Conservation (phyloP, 345 rosid species). For the Leavenworthia alabamica region DNA sequence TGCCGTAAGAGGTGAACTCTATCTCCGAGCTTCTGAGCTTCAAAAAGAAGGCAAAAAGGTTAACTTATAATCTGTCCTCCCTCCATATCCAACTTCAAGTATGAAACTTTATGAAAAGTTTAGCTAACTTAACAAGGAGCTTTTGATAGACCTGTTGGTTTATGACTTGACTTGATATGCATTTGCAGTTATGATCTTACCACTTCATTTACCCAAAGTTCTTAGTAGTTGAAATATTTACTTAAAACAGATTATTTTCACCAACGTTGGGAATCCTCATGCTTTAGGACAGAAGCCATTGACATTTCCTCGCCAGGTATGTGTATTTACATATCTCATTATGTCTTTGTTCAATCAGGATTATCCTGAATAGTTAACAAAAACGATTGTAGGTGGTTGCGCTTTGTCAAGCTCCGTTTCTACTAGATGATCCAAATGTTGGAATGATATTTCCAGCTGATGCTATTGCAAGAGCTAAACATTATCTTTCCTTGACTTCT, state of each 20-base stretch:
- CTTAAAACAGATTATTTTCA: slow-evolving; percentile 74
- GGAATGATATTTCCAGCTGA: slow-evolving; percentile 88
- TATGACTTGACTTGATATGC: slow-evolving; percentile 7
- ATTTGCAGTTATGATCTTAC: not conserved
- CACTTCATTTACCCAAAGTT: not conserved
- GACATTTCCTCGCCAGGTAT: slow-evolving; percentile 97
- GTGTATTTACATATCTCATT: too few species aligned
- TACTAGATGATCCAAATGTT: slow-evolving; percentile 91
- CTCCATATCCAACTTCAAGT: too few species aligned
- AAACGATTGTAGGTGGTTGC: slow-evolving; percentile 70
- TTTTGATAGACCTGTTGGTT: slow-evolving; percentile 3
- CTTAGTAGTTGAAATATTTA: not conserved
- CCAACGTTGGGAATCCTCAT: slow-evolving; percentile 98
- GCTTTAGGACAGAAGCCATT: slow-evolving; percentile 96
- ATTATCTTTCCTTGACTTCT: slow-evolving; percentile 70
- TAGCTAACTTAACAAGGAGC: not conserved
- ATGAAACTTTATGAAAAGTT: not conserved
- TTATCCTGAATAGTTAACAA: too few species aligned
- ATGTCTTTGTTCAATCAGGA: too few species aligned
- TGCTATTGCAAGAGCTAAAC: slow-evolving; percentile 92
- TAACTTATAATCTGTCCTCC: too few species aligned
- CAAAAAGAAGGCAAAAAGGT: slow-evolving; percentile 99
- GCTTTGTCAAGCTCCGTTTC: slow-evolving; percentile 95
- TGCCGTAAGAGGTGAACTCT: slow-evolving; percentile 93
- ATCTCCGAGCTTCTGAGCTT: slow-evolving; percentile 99